Conservation (phyloP, 1,284 basidiomycete species). For the Papiliotrema terrestris region DNA sequence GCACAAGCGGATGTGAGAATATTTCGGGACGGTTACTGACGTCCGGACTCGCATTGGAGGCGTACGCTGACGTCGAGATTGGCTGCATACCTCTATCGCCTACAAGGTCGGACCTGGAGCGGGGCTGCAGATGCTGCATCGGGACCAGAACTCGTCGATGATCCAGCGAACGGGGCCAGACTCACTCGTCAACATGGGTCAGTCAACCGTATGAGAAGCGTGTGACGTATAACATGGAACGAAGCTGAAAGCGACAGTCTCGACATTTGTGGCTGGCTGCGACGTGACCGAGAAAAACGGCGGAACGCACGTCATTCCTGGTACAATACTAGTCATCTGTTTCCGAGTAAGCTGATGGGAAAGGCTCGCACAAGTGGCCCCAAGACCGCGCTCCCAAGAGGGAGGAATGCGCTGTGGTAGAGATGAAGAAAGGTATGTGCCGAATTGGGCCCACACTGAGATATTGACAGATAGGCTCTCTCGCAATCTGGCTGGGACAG, state of each 20-base stretch:
- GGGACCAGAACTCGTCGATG: slow-evolving; percentile 17
- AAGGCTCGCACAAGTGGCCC: slow-evolving; percentile 19
- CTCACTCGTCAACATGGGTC: slow-evolving; percentile 11
- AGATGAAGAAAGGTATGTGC: slow-evolving; percentile 20
- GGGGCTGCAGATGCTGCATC: slow-evolving; percentile 13
- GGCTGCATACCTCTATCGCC: slow-evolving; percentile 21
- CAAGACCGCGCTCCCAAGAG: slow-evolving; percentile 18
- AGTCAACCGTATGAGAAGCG: background rate
- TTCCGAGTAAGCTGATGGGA: background rate
- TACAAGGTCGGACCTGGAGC: slow-evolving; percentile 21
- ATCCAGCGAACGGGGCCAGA: slow-evolving; percentile 19
- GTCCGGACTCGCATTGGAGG: background rate
- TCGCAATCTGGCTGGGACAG: slow-evolving; percentile 22
- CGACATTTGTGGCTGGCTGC: slow-evolving; percentile 18
- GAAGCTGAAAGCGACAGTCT: slow-evolving; percentile 3
- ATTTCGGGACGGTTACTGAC: background rate
- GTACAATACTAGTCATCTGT: background rate
- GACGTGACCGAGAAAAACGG: slow-evolving; percentile 18
- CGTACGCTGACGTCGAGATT: slow-evolving; percentile 6
- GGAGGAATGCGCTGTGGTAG: slow-evolving; percentile 15
- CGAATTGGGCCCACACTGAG: background rate
- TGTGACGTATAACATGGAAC: too few relatives aligned
- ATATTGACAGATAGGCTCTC: slow-evolving; percentile 4
- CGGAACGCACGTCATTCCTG: slow-evolving; percentile 16
- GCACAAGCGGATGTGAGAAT: slow-evolving; percentile 15